Evolutionary conservation across 371 early-diverging fungal genomes (phyloP).

Genomic region (Lichtheimia corymbifera): DNA sequence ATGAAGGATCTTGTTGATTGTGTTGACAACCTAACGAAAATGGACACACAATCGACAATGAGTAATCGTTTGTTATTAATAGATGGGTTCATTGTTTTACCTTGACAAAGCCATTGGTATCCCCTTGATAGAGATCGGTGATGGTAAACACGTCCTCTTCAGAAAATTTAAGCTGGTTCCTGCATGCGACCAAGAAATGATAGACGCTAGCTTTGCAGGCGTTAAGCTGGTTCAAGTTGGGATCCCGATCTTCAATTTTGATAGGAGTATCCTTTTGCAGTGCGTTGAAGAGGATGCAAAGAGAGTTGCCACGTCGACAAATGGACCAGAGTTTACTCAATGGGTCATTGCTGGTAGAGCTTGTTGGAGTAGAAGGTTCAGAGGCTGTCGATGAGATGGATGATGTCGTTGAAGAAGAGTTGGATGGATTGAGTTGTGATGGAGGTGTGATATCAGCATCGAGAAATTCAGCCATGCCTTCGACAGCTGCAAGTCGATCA

Average conservation of each 20-base stretch:
- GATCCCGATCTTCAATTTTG: slow-evolving; percentile 57
- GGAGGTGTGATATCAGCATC: slow-evolving; percentile 31
- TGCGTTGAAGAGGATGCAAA: slow-evolving; percentile 85
- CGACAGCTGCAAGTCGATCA: slow-evolving; percentile 59
- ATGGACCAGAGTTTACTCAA: slow-evolving; percentile 84
- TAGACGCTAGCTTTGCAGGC: slow-evolving; percentile 85
- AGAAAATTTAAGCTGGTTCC: slow-evolving; percentile 62
- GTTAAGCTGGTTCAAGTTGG: slow-evolving; percentile 66
- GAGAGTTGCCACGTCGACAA: slow-evolving; percentile 87
- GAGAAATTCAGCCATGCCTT: slow-evolving; percentile 61
- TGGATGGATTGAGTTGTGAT: slow-evolving; percentile 15
- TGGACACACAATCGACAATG: slow-evolving; percentile 6
- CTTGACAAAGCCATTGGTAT: slow-evolving; percentile 95
- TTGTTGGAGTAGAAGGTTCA: slow-evolving; percentile 36
- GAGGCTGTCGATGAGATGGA: slow-evolving; percentile 13
- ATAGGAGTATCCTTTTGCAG: slow-evolving; percentile 59
- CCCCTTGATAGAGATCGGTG: slow-evolving; percentile 88
- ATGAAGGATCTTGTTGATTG: slow-evolving; percentile 70
- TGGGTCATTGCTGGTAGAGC: slow-evolving; percentile 64
- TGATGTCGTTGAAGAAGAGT: slow-evolving; percentile 9
- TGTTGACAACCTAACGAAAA: slow-evolving; percentile 57
- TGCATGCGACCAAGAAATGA: slow-evolving; percentile 76
- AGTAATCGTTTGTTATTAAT: not conserved
- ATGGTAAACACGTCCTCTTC: slow-evolving; percentile 88
- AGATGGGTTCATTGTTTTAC: slow-evolving; percentile 45